A percentile compares a stretch with the other conserved stretches of the same genome.
phyloP scores from a whole-genome alignment of 169 alveolate species.

The Amoebophrya sp. region DNA sequence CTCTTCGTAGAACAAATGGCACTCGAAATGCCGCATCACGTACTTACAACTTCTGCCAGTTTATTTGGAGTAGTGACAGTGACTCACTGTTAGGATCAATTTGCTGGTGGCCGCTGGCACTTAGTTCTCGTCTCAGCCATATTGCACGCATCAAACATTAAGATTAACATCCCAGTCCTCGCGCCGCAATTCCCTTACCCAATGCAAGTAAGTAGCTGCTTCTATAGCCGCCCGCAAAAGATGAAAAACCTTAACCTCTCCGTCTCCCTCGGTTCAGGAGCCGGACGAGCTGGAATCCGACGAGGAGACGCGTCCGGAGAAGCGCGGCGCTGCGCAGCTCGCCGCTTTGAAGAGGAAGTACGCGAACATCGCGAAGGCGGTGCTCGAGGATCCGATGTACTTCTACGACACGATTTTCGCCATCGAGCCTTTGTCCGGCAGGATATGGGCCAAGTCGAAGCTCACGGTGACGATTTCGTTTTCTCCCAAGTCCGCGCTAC shows the following conservation, averaged over 20 bases:
- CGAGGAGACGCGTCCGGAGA: no score
- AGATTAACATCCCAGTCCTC: no score
- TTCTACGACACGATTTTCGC: constrained; percentile 71
- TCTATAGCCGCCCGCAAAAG: neutral
- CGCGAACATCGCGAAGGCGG: constrained; percentile 3
- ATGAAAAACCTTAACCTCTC: neutral
- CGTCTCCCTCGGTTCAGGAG: no score
- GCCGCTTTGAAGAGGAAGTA: neutral
- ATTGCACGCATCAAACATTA: no score
- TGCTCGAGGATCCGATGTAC: constrained; percentile 27
- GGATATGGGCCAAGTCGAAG: constrained; percentile 52
- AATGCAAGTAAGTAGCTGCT: neutral
- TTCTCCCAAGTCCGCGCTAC: constrained; percentile 73
- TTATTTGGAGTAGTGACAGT: neutral
- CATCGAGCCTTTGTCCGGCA: constrained; percentile 70
- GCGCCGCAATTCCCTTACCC: neutral
- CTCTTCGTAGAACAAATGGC: neutral
- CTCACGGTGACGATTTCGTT: constrained; percentile 71
- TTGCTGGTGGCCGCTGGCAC: no score
- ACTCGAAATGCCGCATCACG: neutral
- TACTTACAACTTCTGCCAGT: neutral
- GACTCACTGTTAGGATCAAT: no score
- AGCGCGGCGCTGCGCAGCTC: neutral
- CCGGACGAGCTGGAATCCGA: no score
- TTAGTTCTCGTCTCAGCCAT: no score